phyloP scores from a whole-genome alignment of 1,139 yeast genomes.

The Magnusiomyces suaveolens region DNA sequence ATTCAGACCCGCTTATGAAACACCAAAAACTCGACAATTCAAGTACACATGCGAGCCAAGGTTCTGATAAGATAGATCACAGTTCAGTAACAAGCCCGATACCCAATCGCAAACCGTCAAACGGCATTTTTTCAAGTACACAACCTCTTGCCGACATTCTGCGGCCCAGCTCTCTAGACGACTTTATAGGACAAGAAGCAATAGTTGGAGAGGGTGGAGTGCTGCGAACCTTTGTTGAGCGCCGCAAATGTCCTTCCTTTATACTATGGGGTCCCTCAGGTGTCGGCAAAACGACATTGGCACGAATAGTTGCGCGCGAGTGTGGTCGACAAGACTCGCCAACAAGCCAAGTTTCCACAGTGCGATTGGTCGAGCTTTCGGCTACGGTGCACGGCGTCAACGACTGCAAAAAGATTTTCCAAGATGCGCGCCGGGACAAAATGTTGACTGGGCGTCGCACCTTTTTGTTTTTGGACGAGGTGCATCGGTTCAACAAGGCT shows the following conservation, averaged over 20 bases:
- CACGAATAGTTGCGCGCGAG: constrained; percentile 32
- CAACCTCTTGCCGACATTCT: constrained; percentile 75
- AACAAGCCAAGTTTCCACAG: constrained; percentile 17
- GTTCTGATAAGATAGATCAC: too few relatives aligned
- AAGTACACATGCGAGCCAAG: too few relatives aligned
- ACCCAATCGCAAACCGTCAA: not conserved
- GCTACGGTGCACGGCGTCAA: constrained; percentile 72
- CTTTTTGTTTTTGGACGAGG: constrained; percentile 81
- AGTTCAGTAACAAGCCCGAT: too few relatives aligned
- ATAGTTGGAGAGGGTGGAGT: constrained; percentile 67
- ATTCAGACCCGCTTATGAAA: too few relatives aligned
- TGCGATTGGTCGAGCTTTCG: constrained; percentile 69
- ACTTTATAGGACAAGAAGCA: constrained; percentile 80
- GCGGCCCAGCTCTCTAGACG: constrained; percentile 64
- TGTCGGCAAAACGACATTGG: constrained; percentile 73
- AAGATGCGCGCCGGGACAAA: constrained; percentile 60
- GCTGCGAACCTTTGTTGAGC: constrained; percentile 54
- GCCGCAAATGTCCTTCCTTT: constrained; percentile 61
- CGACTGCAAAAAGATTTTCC: constrained; percentile 64
- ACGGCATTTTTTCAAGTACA: not conserved
- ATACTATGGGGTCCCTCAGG: constrained; percentile 96
- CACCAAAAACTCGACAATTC: too few relatives aligned
- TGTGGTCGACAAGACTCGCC: not conserved
- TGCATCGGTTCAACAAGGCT: constrained; percentile 79
- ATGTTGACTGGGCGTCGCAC: constrained; percentile 60